Conservation (phyloP, 306 rosid genomes). For the Oemleria cerasiformis region DNA sequence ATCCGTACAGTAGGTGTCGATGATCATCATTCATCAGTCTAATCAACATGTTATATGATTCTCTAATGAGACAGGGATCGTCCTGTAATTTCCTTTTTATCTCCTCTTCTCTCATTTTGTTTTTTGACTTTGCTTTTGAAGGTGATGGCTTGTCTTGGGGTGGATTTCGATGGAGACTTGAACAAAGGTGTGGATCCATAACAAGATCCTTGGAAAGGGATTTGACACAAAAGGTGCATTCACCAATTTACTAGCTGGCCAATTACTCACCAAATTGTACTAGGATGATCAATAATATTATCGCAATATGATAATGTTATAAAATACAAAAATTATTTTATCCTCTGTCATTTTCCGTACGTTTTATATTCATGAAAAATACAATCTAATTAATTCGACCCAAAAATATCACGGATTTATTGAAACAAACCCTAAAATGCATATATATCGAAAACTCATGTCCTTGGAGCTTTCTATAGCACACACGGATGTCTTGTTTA, state of each 20-base stretch:
- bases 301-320: neutral
- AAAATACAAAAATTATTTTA: neutral
- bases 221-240: slow-evolving; percentile 42
- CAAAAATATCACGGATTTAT: too few species aligned
- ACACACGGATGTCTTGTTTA: slow-evolving; percentile 29
- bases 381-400: too few species aligned
- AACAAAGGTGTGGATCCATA: slow-evolving; percentile 51
- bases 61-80: slow-evolving; percentile 25
- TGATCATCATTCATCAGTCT: slow-evolving; percentile 45
- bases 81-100: slow-evolving; percentile 32
- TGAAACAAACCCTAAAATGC: too few species aligned
- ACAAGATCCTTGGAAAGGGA: slow-evolving; percentile 64
- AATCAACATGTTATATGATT: slow-evolving; percentile 41
- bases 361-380: too few species aligned
- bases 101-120: slow-evolving; percentile 35
- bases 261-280: too few species aligned
- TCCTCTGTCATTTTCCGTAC: neutral
- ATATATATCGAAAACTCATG: neutral
- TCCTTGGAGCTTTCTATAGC: slow-evolving; percentile 2
- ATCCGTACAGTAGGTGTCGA: slow-evolving; percentile 49
- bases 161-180: slow-evolving; percentile 61
- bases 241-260: neutral
- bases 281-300: too few species aligned
- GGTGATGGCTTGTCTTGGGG: slow-evolving; percentile 52
- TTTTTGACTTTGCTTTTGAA: slow-evolving; percentile 41